Base-by-base conservation (phyloP, 768 basidiomycete species). In the Tulasnella sp. region DNA sequence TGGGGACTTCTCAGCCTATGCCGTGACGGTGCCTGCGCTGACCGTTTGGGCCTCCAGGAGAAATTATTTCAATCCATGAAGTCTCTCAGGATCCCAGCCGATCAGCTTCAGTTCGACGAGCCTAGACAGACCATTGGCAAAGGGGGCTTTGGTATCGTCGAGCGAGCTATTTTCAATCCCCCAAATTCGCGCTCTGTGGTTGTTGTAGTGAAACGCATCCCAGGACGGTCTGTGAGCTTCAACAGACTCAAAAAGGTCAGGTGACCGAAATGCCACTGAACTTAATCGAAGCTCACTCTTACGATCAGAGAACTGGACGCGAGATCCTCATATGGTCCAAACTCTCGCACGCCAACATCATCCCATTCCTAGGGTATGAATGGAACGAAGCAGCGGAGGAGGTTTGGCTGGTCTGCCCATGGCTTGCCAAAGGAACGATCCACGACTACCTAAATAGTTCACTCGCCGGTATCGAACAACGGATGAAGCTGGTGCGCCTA, bases 291-390 rank as follows among this genome's bases (percentile, higher is more conserved):
- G 64, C 64, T 69, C 14, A 69, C 28, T 1, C 9, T 28, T 69
- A 69, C 34, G 11, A 16, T 31, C 12, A 69, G 64, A 69, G 64
- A 69, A 69, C 64, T 14, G 64, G 64, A 16, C 64, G 64, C 31
- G 64, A 69, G 64, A 69, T 69, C 64, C 64, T 69, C 64, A 69
- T 69, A 69, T 69, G 64, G 64, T 69, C 64, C 16, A 69, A 69
- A 14, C 64, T 69, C 64, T 31, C 14, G 12, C 64, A 69, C 20
- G 14, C 31, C 31, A 69, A 37, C 28, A 69, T 69, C 28, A 69
- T 69, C 20, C 64, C 64, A 6, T 69, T 69, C 31, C 64, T 69
- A 7, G 64, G 64, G 31, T 69, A 69, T 37, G 64, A 69, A 28
- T 69, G 64, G 64, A 37, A 34, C 28, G 64, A 69, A 20, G 64